These are phyloP conservation scores for Decorospora gaudefroyi DNA, from an alignment of 2,329 filamentous ascomycete species.

Conservation along the genomic window DNA sequence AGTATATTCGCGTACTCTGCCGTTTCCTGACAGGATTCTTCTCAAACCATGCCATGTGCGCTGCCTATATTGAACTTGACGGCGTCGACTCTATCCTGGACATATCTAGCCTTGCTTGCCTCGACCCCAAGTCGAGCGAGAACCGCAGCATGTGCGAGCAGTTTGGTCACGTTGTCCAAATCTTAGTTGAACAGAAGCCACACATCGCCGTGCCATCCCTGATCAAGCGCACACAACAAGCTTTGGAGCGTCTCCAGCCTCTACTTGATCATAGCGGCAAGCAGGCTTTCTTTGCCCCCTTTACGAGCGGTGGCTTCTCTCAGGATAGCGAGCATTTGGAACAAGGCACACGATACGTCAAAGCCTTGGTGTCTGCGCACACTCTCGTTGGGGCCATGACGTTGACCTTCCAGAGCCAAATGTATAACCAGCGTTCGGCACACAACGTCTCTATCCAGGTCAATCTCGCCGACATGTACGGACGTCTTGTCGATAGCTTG, in stretches of 20 bases:
- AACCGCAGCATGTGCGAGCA: conserved; percentile 64
- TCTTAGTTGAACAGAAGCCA: conserved; percentile 78
- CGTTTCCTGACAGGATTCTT: conserved; percentile 80
- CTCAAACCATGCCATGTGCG: conserved; percentile 72
- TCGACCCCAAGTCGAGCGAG: conserved; percentile 74
- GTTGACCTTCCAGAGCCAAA: conserved; percentile 69
- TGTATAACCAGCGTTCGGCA: conserved; percentile 66
- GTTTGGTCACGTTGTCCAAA: conserved; percentile 73
- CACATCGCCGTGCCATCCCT: conserved; percentile 82
- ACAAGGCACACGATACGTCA: conserved; percentile 76
- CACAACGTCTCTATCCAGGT: conserved; percentile 71
- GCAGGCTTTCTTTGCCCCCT: conserved; percentile 70
- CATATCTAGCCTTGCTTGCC: conserved; percentile 77
- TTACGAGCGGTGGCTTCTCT: conserved; percentile 51
- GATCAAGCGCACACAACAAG: conserved; percentile 71
- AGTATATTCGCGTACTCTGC: conserved; percentile 74
- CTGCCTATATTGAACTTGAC: conserved; percentile 74
- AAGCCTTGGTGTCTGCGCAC: conserved; percentile 76
- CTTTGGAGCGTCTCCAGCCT: conserved; percentile 69
- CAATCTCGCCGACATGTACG: conserved; percentile 84
- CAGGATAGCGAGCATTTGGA: conserved; percentile 48
- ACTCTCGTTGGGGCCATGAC: conserved; percentile 75
- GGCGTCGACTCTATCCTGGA: conserved; percentile 85
- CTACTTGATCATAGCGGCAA: conserved; percentile 61
- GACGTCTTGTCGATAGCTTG: conserved; percentile 71